These are phyloP conservation scores for Chalciporus chontae DNA, from an alignment of 768 basidiomycete species.

Conservation along the genomic window DNA sequence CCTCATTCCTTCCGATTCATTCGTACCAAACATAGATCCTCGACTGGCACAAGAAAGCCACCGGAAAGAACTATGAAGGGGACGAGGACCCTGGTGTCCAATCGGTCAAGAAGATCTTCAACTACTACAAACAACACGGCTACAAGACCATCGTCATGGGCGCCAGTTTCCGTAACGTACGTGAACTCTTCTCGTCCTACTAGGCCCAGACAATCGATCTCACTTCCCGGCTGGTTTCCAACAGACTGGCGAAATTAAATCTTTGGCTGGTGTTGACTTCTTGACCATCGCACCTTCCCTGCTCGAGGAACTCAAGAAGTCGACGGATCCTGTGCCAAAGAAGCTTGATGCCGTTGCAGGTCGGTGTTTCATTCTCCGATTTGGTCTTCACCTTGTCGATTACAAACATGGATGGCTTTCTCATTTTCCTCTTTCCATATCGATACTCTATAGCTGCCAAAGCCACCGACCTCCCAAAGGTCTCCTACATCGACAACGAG, in stretches of 20 bases:
- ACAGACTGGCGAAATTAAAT: conserved; percentile 87
- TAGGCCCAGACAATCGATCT: not conserved
- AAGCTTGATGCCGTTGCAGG: conserved; percentile 68
- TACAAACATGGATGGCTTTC: not conserved
- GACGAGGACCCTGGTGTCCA: conserved; percentile 94
- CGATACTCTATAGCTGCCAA: conserved; percentile 40
- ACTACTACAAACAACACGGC: conserved; percentile 98
- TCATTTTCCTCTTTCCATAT: not conserved
- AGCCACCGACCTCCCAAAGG: conserved; percentile 67
- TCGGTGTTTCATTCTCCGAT: conserved; percentile 31
- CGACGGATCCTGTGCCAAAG: conserved; percentile 74
- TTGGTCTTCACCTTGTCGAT: not conserved
- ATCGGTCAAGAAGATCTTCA: conserved; percentile 96
- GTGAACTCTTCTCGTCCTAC: conserved; percentile 26
- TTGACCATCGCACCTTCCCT: conserved; percentile 90
- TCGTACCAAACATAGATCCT: conserved; percentile 62
- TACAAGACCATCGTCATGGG: conserved; percentile 99
- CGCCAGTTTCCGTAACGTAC: conserved; percentile 96
- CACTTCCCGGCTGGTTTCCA: conserved; percentile 4
- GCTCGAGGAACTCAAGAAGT: conserved; percentile 90
- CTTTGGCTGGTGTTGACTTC: conserved; percentile 96
- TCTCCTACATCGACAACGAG: conserved; percentile 87
- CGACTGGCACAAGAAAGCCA: conserved; percentile 97
- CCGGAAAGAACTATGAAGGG: conserved; percentile 84
- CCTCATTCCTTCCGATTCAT: conserved; percentile 8